Base-by-base conservation (phyloP, 768 basidiomycete genomes). In the Lactifluus pinguis region DNA sequence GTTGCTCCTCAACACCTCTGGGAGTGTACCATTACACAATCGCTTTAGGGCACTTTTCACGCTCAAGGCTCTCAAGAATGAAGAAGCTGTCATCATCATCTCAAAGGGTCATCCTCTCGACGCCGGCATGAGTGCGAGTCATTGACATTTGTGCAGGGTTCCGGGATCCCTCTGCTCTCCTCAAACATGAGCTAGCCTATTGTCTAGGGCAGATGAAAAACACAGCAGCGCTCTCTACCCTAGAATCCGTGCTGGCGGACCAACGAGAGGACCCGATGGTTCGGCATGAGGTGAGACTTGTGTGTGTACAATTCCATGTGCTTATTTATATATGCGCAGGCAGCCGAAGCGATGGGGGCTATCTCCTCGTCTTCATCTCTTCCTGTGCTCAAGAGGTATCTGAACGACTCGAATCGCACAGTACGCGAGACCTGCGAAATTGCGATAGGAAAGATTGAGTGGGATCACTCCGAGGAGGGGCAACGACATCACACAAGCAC, bases 331-430 rank as follows among this genome's bases (percentile, higher is more conserved):
- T 32, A 45, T 45, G 3, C 38, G 50, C 64, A 95, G 89, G 94
- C 95, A 53, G 97, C 97, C n/a, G 97, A 99, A 75, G 97, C 97
- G 9, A 87, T 99, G 78, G 97, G 95, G 44, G 97, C 97, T 1
- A 92, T 98, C 41, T 92, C 90, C 8, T 77, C 83, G 21, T 68
- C 77, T 2, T 66, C 73, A 0, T 89, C 92, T 15, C 68, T 95
- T 11, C 80, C 85, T 3, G 71, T 93, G 58, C 79, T 99, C 41
- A 74, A 76, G 57, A 78, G 86, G 71, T 94, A 86, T 74, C 73
- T 89, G 36, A 70, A 75, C 56, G 92, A 98, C 76, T 69, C 81
- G 10, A 81, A 88, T 64, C 78, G 84, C 50, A 82, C 83, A 42
- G 89, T 95, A 0, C 81, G 93, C 39, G 97, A 99, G 76, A 99